phyloP scores from a whole-genome alignment of 306 rosid genomes.

The Sphenostylis stenocarpa region DNA sequence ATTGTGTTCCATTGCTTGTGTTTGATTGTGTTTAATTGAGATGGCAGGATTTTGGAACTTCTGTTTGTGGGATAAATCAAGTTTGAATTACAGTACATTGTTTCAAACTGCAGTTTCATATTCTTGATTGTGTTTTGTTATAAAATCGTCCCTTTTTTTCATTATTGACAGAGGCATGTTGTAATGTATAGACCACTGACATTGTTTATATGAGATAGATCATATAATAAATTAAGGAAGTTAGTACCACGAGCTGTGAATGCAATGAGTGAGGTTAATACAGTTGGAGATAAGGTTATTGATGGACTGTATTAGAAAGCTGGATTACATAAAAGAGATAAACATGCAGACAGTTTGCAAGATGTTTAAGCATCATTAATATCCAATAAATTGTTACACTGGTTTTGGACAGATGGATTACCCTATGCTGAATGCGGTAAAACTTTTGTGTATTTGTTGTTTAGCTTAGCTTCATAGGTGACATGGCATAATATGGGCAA shows the following conservation, averaged over 20 bases:
- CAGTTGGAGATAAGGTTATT: not conserved
- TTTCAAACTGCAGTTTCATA: not conserved
- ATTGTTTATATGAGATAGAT: conserved; percentile 6
- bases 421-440: not conserved
- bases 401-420: not conserved
- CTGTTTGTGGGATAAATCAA: not conserved
- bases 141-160: not conserved
- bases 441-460: not conserved
- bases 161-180: not conserved
- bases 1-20: too few relatives aligned
- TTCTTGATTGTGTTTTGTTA: conserved; percentile 3
- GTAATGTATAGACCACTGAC: not conserved
- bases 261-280: not conserved
- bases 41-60: conserved; percentile 9
- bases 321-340: not conserved
- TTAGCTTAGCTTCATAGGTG: not conserved
- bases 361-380: not conserved
- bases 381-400: not conserved
- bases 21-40: conserved; percentile 4
- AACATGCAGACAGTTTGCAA: not conserved
- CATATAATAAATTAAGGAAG: not conserved
- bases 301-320: not conserved
- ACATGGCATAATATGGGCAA: not conserved
- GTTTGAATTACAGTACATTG: not conserved
- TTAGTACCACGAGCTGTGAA: not conserved